A percentile compares a stretch with the other conserved stretches of the same genome.
Evolutionary conservation across 2,329 filamentous ascomycete genomes (phyloP).

Genomic region (Aspergillus sp.): DNA sequence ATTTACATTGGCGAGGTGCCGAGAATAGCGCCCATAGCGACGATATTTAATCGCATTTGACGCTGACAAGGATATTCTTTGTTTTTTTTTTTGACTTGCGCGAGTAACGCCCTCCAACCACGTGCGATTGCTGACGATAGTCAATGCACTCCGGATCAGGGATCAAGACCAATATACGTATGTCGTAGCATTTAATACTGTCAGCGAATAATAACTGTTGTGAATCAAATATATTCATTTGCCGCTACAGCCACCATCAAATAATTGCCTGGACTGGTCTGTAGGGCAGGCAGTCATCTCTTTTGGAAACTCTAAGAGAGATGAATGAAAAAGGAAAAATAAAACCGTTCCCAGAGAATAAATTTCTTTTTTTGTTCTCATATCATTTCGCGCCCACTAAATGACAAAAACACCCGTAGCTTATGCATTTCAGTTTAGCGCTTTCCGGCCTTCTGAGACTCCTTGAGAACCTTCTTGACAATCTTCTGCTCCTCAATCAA

Average conservation of each 20-base stretch:
- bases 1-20: too few species aligned
- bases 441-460: slow-evolving; percentile 62
- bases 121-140: too few species aligned
- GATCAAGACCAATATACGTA: neutral
- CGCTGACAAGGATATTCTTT: too few species aligned
- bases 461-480: slow-evolving; percentile 99
- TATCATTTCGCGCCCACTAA: slow-evolving; percentile 29
- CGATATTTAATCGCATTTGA: too few species aligned
- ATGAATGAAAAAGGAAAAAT: slow-evolving; percentile 5
- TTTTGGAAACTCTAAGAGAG: neutral
- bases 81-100: too few species aligned
- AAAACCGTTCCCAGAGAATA: slow-evolving; percentile 26
- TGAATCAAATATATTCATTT: neutral
- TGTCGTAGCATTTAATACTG: neutral
- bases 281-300: neutral
- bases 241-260: neutral
- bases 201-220: neutral
- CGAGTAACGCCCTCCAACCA: too few species aligned
- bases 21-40: too few species aligned
- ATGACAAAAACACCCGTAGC: slow-evolving; percentile 27
- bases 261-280: neutral
- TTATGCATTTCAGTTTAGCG: slow-evolving; percentile 28
- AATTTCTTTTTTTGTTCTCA: neutral
- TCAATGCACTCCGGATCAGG: too few species aligned
- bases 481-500: slow-evolving; percentile 99